Conservation (phyloP, 352 stramenopile species). For the Peronospora belbahrii region DNA sequence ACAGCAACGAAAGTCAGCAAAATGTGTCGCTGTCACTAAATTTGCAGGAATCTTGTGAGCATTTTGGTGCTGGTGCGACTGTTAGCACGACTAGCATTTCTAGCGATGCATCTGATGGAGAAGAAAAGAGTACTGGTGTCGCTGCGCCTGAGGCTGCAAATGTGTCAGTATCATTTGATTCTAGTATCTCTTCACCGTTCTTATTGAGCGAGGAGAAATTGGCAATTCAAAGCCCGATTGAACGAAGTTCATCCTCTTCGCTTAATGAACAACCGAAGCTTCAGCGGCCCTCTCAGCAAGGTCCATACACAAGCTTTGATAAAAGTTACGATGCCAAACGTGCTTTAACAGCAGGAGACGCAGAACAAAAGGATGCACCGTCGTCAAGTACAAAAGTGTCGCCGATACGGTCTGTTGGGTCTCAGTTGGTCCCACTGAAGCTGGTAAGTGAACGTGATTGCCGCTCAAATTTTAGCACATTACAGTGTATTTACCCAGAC, state of each 20-base stretch:
- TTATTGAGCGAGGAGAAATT: slow-evolving; percentile 13
- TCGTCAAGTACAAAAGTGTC: background rate
- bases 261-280: background rate
- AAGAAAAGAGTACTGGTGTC: slow-evolving; percentile 3
- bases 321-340: background rate
- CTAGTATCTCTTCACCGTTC: slow-evolving; percentile 12
- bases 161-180: slow-evolving; percentile 10
- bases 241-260: slow-evolving; percentile 6
- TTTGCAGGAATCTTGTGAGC: slow-evolving; percentile 10
- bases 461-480: slow-evolving; percentile 1
- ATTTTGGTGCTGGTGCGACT: background rate
- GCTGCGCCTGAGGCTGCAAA: slow-evolving; percentile 8
- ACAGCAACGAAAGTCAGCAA: slow-evolving; percentile 14
- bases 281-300: background rate
- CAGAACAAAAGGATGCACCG: background rate
- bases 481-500: slow-evolving; percentile 36
- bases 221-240: slow-evolving; percentile 1
- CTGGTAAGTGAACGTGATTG: slow-evolving; percentile 2
- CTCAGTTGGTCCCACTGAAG: slow-evolving; percentile 11
- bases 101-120: slow-evolving; percentile 5
- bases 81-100: slow-evolving; percentile 3
- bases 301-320: background rate
- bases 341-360: background rate
- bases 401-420: slow-evolving; percentile 1
- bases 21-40: slow-evolving; percentile 11